Evolutionary conservation across 805 yeast species (phyloP).

Genomic region (Tanozyma kutaoensis): DNA sequence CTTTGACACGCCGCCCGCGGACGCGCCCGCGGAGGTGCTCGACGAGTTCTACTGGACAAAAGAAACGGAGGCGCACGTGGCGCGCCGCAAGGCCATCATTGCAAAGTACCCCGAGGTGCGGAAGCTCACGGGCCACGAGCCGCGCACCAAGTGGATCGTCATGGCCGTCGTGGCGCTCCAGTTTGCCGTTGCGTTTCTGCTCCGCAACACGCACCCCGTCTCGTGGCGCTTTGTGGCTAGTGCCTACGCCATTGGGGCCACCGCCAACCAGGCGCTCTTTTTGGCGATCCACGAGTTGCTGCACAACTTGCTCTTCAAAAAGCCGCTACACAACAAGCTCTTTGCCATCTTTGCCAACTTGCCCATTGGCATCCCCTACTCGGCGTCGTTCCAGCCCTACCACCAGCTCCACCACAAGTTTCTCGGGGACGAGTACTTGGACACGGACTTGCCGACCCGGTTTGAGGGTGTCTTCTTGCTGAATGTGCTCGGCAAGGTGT

Average conservation of each 20-base stretch:
- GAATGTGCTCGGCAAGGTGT: slow-evolving; percentile 74
- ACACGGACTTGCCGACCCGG: slow-evolving; percentile 78
- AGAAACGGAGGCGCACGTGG: slow-evolving; percentile 68
- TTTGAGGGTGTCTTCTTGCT: slow-evolving; percentile 66
- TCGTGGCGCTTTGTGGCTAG: slow-evolving; percentile 40
- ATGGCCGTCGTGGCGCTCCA: slow-evolving; percentile 56
- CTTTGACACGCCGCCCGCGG: slow-evolving; percentile 24
- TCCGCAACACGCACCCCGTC: slow-evolving; percentile 42
- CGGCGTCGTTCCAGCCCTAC: slow-evolving; percentile 81
- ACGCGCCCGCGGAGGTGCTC: slow-evolving; percentile 22
- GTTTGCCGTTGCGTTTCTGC: slow-evolving; percentile 44
- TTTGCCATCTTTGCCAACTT: slow-evolving; percentile 68
- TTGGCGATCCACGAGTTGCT: slow-evolving; percentile 81
- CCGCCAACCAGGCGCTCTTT: slow-evolving; percentile 72
- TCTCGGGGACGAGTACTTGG: slow-evolving; percentile 70
- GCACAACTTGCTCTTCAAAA: slow-evolving; percentile 74
- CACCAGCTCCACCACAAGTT: slow-evolving; percentile 88
- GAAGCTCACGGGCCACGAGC: slow-evolving; percentile 76
- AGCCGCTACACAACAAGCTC: slow-evolving; percentile 63
- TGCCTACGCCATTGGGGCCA: slow-evolving; percentile 78
- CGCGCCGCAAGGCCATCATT: slow-evolving; percentile 60
- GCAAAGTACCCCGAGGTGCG: slow-evolving; percentile 68
- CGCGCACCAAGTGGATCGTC: slow-evolving; percentile 69
- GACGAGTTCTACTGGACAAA: slow-evolving; percentile 78
- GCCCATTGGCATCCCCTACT: slow-evolving; percentile 84